phyloP scores from a whole-genome alignment of 352 stramenopile species.

The Phytopythium montanum region DNA sequence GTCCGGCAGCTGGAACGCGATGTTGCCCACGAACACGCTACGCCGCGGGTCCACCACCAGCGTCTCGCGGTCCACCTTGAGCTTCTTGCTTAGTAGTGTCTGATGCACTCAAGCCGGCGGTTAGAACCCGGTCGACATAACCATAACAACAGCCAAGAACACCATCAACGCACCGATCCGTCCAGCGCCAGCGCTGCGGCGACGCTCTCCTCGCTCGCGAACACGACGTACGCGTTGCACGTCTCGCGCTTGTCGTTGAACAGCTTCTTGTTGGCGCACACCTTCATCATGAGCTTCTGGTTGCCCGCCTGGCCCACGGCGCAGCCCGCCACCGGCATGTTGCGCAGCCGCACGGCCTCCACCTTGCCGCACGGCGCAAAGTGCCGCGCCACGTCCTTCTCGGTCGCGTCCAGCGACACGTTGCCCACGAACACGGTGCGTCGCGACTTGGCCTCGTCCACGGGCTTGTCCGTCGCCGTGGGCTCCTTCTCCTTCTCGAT shows the following conservation, averaged over 20 bases:
- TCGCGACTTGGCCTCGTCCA: conserved; percentile 56
- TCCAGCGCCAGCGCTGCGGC: conserved; percentile 66
- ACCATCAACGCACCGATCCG: conserved; percentile 35
- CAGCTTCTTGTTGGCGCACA: conserved; percentile 89
- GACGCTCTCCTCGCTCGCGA: conserved; percentile 53
- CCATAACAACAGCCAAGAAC: background rate
- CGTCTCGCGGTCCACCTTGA: conserved; percentile 63
- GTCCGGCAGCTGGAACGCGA: conserved; percentile 86
- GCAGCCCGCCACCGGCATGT: conserved; percentile 82
- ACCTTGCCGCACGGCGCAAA: conserved; percentile 86
- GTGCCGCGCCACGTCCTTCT: conserved; percentile 75
- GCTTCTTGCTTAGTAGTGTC: conserved; percentile 56
- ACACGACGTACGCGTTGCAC: conserved; percentile 92
- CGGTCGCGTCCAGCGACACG: conserved; percentile 80
- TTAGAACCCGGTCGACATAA: background rate
- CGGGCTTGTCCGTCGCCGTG: conserved; percentile 8
- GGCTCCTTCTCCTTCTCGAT: background rate
- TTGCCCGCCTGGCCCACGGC: conserved; percentile 85
- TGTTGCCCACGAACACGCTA: conserved; percentile 89
- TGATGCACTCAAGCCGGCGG: conserved; percentile 17
- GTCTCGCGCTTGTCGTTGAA: conserved; percentile 81
- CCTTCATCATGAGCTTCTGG: conserved; percentile 91
- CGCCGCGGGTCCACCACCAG: conserved; percentile 71
- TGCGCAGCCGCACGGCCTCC: conserved; percentile 81
- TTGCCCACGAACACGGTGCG: conserved; percentile 93